Evolutionary conservation across 345 rosid genomes (phyloP), one percentile per base, ranked within the genome.

Genomic region (Garcia nutans): DNA sequence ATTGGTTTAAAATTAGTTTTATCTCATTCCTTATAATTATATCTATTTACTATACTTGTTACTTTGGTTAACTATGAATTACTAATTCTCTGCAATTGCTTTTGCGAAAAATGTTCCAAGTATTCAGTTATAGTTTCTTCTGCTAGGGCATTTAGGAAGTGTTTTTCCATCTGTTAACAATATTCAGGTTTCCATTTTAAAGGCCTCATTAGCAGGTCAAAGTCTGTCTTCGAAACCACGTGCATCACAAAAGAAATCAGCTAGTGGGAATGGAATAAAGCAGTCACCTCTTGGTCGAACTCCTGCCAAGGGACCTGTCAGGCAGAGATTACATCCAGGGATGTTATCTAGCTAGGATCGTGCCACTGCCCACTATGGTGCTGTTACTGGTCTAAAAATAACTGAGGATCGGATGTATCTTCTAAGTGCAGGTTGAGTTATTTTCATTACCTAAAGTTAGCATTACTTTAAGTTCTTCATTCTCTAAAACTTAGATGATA

Each of bases 331-430:
- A 77, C 99, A 93, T 75, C 97, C 97, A 52, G 97, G 99, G 78
- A 80, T 93, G 93, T 79, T 92, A 81, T 87, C 98, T 72, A 78
- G 80, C 76, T 89, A 85, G 77, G 98, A 96, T 85, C 89, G 89
- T 74, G 93, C 97, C 77, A 90, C 96, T 76, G 96, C 99, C 74
- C 99, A 93, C 82, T 93, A 91, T 80, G 99, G 99, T 83, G 92
- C 85, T 81, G 93, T 93, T 64, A 96, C 96, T 77, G 90, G 96
- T 68, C 85, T 93, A 54, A 93, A 89, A 88, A 83, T 81, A 78
- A 91, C 98, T 44, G 90, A 87, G 72, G 91, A 92, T 74, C 96
- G 97, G 86, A 93, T 95, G 97, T 83, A 95, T 84, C 96, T 95
- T 80, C 87, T 95, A 47, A 95, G 99, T 86, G 89, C 96, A 88